Percentiles rank a stretch among this genome's conserved stretches.
Conservation (phyloP, 208 protist species). For the Crithidia thermophila region DNA sequence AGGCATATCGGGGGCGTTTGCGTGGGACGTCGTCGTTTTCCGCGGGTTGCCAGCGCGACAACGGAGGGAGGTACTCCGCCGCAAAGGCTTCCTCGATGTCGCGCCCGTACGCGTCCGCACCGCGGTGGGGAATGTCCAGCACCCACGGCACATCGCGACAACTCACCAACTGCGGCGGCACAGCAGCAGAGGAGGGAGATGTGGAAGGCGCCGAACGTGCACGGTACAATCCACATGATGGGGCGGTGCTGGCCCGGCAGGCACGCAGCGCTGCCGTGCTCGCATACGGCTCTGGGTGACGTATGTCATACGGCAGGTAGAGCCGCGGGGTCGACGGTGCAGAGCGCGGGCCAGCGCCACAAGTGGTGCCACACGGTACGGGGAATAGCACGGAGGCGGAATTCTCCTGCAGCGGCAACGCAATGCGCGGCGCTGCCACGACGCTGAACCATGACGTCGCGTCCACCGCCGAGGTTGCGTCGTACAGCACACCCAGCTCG, state of each 20-base stretch:
- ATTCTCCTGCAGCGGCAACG: constrained; percentile 23
- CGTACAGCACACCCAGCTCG: constrained; percentile 89
- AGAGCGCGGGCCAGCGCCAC: no score
- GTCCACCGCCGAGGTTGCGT: constrained; percentile 33
- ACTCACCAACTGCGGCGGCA: constrained; percentile 11
- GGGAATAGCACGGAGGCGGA: constrained; percentile 24
- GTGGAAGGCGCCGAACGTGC: not conserved
- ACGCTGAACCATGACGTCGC: constrained; percentile 30
- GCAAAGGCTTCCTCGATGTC: constrained; percentile 38
- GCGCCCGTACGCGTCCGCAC: constrained; percentile 51
- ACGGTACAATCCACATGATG: not conserved
- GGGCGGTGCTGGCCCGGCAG: not conserved
- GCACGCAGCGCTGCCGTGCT: constrained; percentile 49
- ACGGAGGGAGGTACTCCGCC: not conserved
- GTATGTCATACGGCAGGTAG: constrained; percentile 65
- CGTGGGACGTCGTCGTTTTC: not conserved
- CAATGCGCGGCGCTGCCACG: constrained; percentile 39
- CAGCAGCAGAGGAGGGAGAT: not conserved
- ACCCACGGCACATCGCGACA: constrained; percentile 76
- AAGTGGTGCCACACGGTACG: no score
- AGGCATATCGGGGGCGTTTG: not conserved
- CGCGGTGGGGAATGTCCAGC: constrained; percentile 72
- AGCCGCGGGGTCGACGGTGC: no score
- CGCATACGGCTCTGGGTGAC: constrained; percentile 60
- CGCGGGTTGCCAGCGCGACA: constrained; percentile 11